These are phyloP conservation scores for Narthecium ossifragum DNA, from an alignment of 106 monocot genomes.

Conservation along the genomic window DNA sequence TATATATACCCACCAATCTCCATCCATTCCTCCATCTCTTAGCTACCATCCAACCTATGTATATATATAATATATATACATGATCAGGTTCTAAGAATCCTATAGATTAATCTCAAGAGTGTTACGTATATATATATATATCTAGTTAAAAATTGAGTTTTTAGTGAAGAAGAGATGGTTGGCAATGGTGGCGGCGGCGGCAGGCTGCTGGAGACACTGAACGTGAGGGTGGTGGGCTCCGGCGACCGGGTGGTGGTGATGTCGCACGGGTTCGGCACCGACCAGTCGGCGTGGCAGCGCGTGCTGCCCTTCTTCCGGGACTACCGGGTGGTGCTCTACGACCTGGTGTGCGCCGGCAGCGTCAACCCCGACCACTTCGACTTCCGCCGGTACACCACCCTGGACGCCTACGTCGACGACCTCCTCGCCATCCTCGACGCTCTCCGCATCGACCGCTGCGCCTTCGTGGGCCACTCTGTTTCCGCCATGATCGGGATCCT, in stretches of 20 bases:
- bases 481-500: constrained; percentile 97
- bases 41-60: too few species aligned
- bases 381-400: constrained; percentile 77
- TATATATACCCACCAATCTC: too few species aligned
- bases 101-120: too few species aligned
- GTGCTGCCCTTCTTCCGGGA: constrained; percentile 74
- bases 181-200: constrained; percentile 12
- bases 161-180: too few species aligned
- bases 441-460: constrained; percentile 61
- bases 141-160: too few species aligned
- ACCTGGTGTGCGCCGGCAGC: constrained; percentile 94
- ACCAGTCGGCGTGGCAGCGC: constrained; percentile 91
- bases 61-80: too few species aligned
- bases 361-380: constrained; percentile 99
- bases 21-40: too few species aligned
- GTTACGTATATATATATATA: too few species aligned
- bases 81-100: too few species aligned
- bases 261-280: constrained; percentile 95
- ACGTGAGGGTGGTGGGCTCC: constrained; percentile 78
- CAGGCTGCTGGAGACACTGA: constrained; percentile 73
- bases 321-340: constrained; percentile 79
- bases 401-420: constrained; percentile 93
- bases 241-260: constrained; percentile 66
- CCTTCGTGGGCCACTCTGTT: constrained; percentile 88
- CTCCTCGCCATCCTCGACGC: constrained; percentile 70